Evolutionary conservation across 805 yeast genomes (phyloP).

Genomic region (Pichia membranifaciens): DNA sequence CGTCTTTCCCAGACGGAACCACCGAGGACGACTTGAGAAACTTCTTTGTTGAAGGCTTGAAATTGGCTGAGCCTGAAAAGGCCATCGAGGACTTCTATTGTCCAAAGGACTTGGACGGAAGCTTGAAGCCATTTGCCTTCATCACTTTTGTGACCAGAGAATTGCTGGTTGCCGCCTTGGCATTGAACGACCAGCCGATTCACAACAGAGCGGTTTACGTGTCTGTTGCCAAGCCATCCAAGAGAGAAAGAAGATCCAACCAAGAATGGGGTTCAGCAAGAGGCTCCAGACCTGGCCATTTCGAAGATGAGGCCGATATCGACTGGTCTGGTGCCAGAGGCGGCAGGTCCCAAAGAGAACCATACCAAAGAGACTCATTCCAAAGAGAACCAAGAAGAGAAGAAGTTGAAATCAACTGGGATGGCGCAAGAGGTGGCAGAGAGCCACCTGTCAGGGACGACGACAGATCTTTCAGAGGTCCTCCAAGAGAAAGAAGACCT

Average conservation of each 20-base stretch:
- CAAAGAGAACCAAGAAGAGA: conserved; percentile 21
- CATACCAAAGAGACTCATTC: too few relatives aligned
- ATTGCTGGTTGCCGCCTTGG: conserved; percentile 45
- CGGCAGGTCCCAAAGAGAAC: conserved; percentile 27
- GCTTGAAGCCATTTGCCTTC: conserved; percentile 55
- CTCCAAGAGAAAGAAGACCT: conserved; percentile 10
- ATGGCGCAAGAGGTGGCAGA: conserved; percentile 36
- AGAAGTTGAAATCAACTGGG: conserved; percentile 55
- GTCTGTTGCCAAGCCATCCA: conserved; percentile 55
- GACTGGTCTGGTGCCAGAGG: conserved; percentile 54
- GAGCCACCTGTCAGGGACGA: conserved; percentile 13
- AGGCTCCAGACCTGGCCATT: conserved; percentile 6
- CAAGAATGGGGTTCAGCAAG: conserved; percentile 1
- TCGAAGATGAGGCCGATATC: conserved; percentile 36
- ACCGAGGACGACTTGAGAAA: conserved; percentile 56
- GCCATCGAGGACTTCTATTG: conserved; percentile 60
- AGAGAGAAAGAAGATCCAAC: conserved; percentile 31
- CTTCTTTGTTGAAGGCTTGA: conserved; percentile 52
- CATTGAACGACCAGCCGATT: conserved; percentile 38
- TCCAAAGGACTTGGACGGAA: conserved; percentile 64
- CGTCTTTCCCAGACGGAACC: conserved; percentile 78
- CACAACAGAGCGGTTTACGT: conserved; percentile 48
- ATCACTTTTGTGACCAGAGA: conserved; percentile 43
- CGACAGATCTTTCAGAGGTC: conserved; percentile 26
- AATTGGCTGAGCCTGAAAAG: conserved; percentile 42